Percentiles rank a stretch among this genome's conserved stretches.
phyloP scores from a whole-genome alignment of 2,329 filamentous ascomycete species.

The Diaporthe aspalathi region DNA sequence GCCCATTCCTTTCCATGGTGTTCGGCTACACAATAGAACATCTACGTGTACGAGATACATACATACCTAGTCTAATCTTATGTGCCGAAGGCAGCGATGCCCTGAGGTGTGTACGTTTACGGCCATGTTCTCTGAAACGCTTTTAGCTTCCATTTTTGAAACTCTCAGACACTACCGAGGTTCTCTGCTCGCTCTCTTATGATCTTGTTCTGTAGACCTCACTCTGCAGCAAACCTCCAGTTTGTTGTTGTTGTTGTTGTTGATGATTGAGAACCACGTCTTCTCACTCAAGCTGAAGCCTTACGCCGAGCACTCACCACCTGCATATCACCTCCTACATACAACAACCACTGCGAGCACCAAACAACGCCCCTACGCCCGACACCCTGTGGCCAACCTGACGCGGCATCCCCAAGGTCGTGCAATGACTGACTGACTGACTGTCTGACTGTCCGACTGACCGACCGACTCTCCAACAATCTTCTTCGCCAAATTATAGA shows the following conservation, averaged over 20 bases:
- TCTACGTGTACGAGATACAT: neutral
- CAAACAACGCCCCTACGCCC: neutral
- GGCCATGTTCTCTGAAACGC: slow-evolving; percentile 24
- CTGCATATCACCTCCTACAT: neutral
- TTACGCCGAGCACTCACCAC: slow-evolving; percentile 5
- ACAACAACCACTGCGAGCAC: neutral
- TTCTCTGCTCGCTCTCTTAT: neutral
- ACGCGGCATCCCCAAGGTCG: slow-evolving; percentile 19
- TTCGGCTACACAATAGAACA: slow-evolving; percentile 1
- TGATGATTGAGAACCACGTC: too few relatives aligned
- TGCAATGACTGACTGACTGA: slow-evolving; percentile 8
- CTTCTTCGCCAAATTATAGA: neutral
- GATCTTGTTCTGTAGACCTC: neutral
- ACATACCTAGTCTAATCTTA: neutral
- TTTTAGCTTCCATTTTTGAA: slow-evolving; percentile 20
- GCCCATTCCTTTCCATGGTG: neutral
- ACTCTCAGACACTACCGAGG: slow-evolving; percentile 16
- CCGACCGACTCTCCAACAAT: neutral
- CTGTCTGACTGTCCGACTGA: neutral
- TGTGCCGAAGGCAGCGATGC: slow-evolving; percentile 3
- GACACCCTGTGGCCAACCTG: neutral
- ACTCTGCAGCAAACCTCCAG: neutral
- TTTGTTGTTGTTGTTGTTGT: neutral
- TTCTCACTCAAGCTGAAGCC: neutral
- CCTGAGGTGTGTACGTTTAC: slow-evolving; percentile 12